Percentiles rank a stretch among this genome's conserved stretches.
phyloP scores from a whole-genome alignment of 768 basidiomycete genomes.

The Dentipellis fragilis region DNA sequence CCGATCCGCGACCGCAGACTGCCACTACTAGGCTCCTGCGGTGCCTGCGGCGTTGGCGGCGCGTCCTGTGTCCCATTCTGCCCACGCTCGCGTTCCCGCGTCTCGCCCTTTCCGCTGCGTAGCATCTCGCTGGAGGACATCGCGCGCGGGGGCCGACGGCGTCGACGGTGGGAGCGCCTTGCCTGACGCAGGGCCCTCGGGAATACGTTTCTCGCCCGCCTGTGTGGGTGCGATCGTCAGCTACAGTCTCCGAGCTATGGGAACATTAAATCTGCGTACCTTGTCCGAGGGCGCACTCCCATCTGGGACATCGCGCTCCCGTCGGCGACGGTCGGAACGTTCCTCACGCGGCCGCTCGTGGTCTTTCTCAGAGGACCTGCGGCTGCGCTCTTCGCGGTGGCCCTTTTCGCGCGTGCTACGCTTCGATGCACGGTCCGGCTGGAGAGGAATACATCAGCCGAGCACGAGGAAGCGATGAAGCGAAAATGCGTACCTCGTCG shows the following conservation, averaged over 20 bases:
- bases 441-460: background rate
- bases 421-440: conserved; percentile 72
- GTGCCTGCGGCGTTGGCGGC: background rate
- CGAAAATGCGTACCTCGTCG: conserved; percentile 53
- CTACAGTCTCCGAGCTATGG: background rate
- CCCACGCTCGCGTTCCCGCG: background rate
- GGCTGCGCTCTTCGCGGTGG: conserved; percentile 65
- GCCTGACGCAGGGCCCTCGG: conserved; percentile 34
- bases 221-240: conserved; percentile 11
- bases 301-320: conserved; percentile 50
- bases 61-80: too few relatives aligned
- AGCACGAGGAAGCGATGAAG: background rate
- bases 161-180: conserved; percentile 41
- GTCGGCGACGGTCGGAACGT: conserved; percentile 47
- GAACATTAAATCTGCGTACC: conserved; percentile 27
- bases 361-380: conserved; percentile 45
- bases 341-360: conserved; percentile 55
- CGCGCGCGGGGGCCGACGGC: conserved; percentile 62
- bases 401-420: conserved; percentile 72
- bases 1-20: conserved; percentile 47
- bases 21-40: conserved; percentile 3
- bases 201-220: conserved; percentile 44
- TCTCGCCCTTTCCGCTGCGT: conserved; percentile 32
- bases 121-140: conserved; percentile 45
- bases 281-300: conserved; percentile 46